These are phyloP conservation scores for Stagonosporopsis cucurbitacearum DNA, from an alignment of 2,329 filamentous ascomycete species.

Conservation along the genomic window DNA sequence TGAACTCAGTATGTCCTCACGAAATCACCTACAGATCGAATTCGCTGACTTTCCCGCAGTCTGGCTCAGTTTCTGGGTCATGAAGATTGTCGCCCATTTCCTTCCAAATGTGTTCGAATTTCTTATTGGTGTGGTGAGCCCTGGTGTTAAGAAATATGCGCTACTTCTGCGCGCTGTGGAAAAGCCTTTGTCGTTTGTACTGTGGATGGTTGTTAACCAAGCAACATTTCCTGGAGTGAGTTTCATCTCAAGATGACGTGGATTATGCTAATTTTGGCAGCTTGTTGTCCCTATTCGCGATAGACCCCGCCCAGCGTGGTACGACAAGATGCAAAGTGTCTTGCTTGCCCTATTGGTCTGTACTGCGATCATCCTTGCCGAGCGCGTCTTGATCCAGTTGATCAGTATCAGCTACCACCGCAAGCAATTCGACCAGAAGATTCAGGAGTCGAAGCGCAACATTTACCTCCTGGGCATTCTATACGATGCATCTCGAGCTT, in stretches of 20 bases:
- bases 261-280: constrained; percentile 5
- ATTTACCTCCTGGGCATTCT: constrained; percentile 81
- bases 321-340: constrained; percentile 65
- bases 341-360: constrained; percentile 72
- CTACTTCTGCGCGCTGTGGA: constrained; percentile 64
- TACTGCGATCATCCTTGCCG: constrained; percentile 73
- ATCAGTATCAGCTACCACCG: constrained; percentile 87
- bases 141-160: constrained; percentile 69
- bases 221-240: constrained; percentile 64
- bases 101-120: constrained; percentile 67
- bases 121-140: constrained; percentile 67
- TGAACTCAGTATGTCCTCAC: constrained; percentile 58
- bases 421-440: constrained; percentile 79
- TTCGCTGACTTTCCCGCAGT: constrained; percentile 43
- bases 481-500: constrained; percentile 84
- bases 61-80: constrained; percentile 68
- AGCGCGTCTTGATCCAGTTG: constrained; percentile 80
- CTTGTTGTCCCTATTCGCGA: constrained; percentile 4
- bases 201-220: constrained; percentile 66
- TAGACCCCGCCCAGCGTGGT: constrained; percentile 51
- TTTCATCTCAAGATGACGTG: background rate
- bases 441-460: constrained; percentile 89
- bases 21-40: background rate
- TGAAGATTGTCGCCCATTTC: constrained; percentile 65
- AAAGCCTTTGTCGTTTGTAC: constrained; percentile 65